phyloP scores from a whole-genome alignment of 2,329 filamentous ascomycete genomes.

The Dryadomyces quercus-mongolicae region DNA sequence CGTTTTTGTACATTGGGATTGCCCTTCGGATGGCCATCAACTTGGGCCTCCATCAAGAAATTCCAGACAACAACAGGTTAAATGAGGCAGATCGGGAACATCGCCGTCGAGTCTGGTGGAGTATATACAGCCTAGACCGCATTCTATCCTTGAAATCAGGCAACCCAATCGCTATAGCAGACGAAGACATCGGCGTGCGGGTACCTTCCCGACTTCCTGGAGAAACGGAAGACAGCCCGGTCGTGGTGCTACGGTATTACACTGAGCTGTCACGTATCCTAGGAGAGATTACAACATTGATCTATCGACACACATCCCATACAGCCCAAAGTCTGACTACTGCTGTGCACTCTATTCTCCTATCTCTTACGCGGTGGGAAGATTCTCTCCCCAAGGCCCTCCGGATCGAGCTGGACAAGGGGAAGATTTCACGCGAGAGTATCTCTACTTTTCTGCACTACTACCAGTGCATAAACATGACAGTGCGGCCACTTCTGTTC shows the following conservation, averaged over 20 bases:
- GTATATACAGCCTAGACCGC: conserved; percentile 41
- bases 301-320: conserved; percentile 31
- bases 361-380: conserved; percentile 36
- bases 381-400: conserved; percentile 32
- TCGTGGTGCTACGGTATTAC: conserved; percentile 36
- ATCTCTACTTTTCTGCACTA: conserved; percentile 39
- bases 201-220: conserved; percentile 22
- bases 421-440: conserved; percentile 20
- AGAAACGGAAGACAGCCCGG: conserved; percentile 31
- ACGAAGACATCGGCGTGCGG: conserved; percentile 37
- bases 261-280: conserved; percentile 40
- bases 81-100: conserved; percentile 31
- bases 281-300: conserved; percentile 31
- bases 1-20: conserved; percentile 40
- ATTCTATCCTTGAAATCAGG: conserved; percentile 41
- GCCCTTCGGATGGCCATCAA: conserved; percentile 46
- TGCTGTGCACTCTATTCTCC: conserved; percentile 37
- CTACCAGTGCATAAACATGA: conserved; percentile 47
- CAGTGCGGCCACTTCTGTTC: conserved; percentile 38
- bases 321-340: conserved; percentile 28
- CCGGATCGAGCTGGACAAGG: conserved; percentile 32
- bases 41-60: conserved; percentile 42
- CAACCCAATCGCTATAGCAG: conserved; percentile 40
- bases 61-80: conserved; percentile 22
- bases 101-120: conserved; percentile 43